These are phyloP conservation scores for Metschnikowia drakensbergensis DNA, from an alignment of 805 yeast species.

Conservation along the genomic window DNA sequence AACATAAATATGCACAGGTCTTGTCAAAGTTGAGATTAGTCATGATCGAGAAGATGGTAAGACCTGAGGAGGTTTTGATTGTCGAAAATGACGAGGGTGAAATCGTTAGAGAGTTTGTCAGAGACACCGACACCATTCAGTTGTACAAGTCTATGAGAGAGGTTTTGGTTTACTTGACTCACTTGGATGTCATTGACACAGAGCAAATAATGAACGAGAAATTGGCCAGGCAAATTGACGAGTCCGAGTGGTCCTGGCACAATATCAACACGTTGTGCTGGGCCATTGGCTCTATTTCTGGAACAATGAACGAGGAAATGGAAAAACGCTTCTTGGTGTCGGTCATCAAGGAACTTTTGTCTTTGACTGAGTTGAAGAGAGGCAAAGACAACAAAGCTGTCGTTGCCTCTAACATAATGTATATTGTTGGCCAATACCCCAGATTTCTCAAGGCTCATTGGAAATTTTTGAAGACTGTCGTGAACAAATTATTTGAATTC, in stretches of 20 bases:
- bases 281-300: slow-evolving; percentile 99
- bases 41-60: slow-evolving; percentile 95
- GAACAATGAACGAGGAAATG: slow-evolving; percentile 97
- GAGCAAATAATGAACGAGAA: slow-evolving; percentile 91
- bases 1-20: slow-evolving; percentile 74
- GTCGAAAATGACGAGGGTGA: slow-evolving; percentile 99
- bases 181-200: slow-evolving; percentile 89
- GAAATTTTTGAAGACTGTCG: slow-evolving; percentile 95
- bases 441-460: slow-evolving; percentile 96
- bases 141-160: slow-evolving; percentile 94
- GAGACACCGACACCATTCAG: slow-evolving; percentile 95
- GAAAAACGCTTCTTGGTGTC: slow-evolving; percentile 91
- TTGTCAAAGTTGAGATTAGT: slow-evolving; percentile 83
- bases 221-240: slow-evolving; percentile 89
- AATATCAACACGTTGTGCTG: slow-evolving; percentile 95
- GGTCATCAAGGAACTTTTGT: slow-evolving; percentile 86
- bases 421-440: slow-evolving; percentile 98
- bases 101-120: slow-evolving; percentile 94
- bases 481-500: slow-evolving; percentile 91
- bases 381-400: slow-evolving; percentile 99
- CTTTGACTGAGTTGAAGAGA: slow-evolving; percentile 90
- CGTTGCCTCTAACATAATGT: slow-evolving; percentile 99
- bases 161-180: slow-evolving; percentile 91
- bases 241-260: slow-evolving; percentile 98
- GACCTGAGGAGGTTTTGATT: slow-evolving; percentile 96